phyloP scores from a whole-genome alignment of 2,329 filamentous ascomycete species.

The Tolypocladium album region DNA sequence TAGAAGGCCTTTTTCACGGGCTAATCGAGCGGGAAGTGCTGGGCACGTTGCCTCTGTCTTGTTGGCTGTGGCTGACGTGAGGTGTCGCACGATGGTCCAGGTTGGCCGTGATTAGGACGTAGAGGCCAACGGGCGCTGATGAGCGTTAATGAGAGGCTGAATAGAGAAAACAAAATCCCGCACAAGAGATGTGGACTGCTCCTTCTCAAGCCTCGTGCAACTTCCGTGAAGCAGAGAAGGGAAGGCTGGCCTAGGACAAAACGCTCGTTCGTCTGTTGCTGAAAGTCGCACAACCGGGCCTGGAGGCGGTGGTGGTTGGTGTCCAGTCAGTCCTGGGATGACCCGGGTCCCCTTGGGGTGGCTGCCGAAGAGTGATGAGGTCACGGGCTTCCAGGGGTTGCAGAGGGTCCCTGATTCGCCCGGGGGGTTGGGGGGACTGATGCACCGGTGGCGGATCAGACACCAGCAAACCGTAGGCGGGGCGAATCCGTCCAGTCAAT shows the following conservation, averaged over 20 bases:
- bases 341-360: not conserved
- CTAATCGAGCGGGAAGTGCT: not conserved
- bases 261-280: not conserved
- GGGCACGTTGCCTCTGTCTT: not conserved
- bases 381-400: slow-evolving; percentile 11
- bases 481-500: slow-evolving; percentile 3
- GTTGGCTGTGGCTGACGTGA: not conserved
- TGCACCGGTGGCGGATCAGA: slow-evolving; percentile 2
- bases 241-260: not conserved
- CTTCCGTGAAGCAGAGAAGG: not conserved
- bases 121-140: not conserved
- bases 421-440: not conserved
- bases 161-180: not conserved
- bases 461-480: slow-evolving; percentile 2
- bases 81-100: not conserved
- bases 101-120: not conserved
- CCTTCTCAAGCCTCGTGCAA: not conserved
- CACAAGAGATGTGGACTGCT: not conserved
- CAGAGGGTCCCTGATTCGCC: not conserved
- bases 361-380: slow-evolving; percentile 11
- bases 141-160: not conserved
- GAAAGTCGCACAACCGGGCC: slow-evolving; percentile 1
- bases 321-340: slow-evolving; percentile 3
- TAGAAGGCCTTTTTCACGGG: not conserved
- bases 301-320: slow-evolving; percentile 1